Evolutionary conservation across 1,284 basidiomycete species (phyloP), one percentile per base, ranked within the genome.

Genomic region (Schizophyllum amplum): DNA sequence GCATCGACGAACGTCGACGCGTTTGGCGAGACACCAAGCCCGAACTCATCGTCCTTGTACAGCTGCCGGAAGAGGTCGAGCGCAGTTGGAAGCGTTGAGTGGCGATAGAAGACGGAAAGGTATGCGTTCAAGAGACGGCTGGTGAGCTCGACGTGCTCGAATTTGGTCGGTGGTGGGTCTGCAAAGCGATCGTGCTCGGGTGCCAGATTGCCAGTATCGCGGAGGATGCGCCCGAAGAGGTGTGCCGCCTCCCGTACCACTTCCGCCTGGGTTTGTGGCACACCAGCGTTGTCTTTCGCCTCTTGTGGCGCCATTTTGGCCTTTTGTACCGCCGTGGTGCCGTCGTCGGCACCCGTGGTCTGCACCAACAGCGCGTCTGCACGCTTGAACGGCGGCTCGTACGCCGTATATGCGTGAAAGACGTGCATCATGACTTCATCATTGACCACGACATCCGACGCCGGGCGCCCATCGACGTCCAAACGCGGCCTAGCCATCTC

Each of bases 371-470:
- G 70, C 15, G 78, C 76, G 5, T 73, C 65, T 15, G 71, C 70
- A 49, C 85, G 77, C 56, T 70, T 74, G 71, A 88, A 86, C 0
- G 89, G 85, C 1, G 90, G 84, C 51, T 75, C 77, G 72, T 92
- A 96, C 0, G 87, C 73, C 0, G 93, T 86, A 71, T 98, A 98
- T 0, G 92, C 80, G 71, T 94, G 87, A 69, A 98, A 94, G 6
- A 98, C 72, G 64, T 92, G 86, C 62, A 82, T 79, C 81, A 98
- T 83, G 24, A 90, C 79, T 63, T 87, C 82, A 56, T 89, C 86
- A 61, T 90, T 80, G 15, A 94, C 79, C 48, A 50, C 64, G 64
- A 53, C 61, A 22, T 62, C 58, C 56, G 62, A 50, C 46, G n/a
- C n/a, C n/a, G n/a, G n/a, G n/a, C n/a, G n/a, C n/a, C 61, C 25